A percentile compares a stretch with the other conserved stretches of the same genome.
Evolutionary conservation across 306 rosid species (phyloP).

Genomic region (Inga laurina): DNA sequence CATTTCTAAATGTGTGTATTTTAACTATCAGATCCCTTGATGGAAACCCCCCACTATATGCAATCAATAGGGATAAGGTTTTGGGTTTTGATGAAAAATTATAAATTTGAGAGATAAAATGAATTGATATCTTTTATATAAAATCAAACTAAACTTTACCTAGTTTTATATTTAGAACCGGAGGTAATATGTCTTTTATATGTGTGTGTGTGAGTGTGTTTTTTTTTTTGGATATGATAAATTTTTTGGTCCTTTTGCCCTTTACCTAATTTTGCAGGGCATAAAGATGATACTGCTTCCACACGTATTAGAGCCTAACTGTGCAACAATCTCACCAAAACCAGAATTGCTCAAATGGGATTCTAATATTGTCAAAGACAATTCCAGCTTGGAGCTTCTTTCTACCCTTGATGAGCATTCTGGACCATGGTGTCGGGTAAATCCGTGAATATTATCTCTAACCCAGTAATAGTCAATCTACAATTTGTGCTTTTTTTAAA

Average conservation of each 20-base stretch:
- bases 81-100: too few relatives aligned
- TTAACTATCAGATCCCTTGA: too few relatives aligned
- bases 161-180: too few relatives aligned
- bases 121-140: too few relatives aligned
- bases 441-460: neutral
- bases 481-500: neutral
- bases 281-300: neutral
- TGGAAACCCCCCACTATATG: too few relatives aligned
- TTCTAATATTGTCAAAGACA: neutral
- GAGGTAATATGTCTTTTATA: too few relatives aligned
- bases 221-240: neutral
- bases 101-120: too few relatives aligned
- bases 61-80: too few relatives aligned
- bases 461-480: neutral
- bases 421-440: neutral
- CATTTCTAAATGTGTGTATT: too few relatives aligned
- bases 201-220: neutral
- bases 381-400: neutral
- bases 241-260: neutral
- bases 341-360: neutral
- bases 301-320: constrained; percentile 27
- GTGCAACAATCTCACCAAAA: neutral
- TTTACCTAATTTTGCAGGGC: constrained; percentile 15
- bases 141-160: too few relatives aligned
- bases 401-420: neutral